Conservation (phyloP, 2,329 filamentous ascomycete species). For the Fusarium coicis region DNA sequence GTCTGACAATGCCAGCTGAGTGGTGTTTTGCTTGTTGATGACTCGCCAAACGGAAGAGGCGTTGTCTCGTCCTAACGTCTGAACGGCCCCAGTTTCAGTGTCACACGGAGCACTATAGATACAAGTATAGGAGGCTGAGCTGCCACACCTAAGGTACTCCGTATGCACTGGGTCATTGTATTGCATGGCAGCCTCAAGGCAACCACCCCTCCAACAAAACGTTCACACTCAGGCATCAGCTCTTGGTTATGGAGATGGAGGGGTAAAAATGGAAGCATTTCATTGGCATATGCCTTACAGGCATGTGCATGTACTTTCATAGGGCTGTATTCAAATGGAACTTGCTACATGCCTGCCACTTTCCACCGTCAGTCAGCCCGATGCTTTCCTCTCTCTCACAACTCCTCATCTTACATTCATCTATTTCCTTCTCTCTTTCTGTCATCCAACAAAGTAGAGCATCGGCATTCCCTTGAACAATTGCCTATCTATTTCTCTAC, state of each 20-base stretch:
- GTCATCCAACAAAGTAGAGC: background rate
- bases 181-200: constrained; percentile 34
- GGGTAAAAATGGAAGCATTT: background rate
- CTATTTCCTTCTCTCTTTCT: background rate
- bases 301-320: constrained; percentile 6
- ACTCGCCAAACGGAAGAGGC: background rate
- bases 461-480: background rate
- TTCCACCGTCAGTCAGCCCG: constrained; percentile 28
- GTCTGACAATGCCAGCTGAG: background rate
- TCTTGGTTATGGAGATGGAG: constrained; percentile 3
- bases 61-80: background rate
- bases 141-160: no score
- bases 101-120: background rate
- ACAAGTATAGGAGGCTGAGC: background rate
- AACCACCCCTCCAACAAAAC: constrained; percentile 15
- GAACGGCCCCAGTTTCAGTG: background rate
- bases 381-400: background rate
- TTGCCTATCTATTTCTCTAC: background rate
- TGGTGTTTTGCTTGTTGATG: background rate
- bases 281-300: background rate
- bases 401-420: constrained; percentile 11
- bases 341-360: background rate
- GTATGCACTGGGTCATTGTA: background rate
- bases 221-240: constrained; percentile 31
- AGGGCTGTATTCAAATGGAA: constrained; percentile 13